A percentile compares a stretch with the other conserved stretches of the same genome.
phyloP scores from a whole-genome alignment of 495 filamentous ascomycete genomes.

The Diplogelasinospora grovesii region DNA sequence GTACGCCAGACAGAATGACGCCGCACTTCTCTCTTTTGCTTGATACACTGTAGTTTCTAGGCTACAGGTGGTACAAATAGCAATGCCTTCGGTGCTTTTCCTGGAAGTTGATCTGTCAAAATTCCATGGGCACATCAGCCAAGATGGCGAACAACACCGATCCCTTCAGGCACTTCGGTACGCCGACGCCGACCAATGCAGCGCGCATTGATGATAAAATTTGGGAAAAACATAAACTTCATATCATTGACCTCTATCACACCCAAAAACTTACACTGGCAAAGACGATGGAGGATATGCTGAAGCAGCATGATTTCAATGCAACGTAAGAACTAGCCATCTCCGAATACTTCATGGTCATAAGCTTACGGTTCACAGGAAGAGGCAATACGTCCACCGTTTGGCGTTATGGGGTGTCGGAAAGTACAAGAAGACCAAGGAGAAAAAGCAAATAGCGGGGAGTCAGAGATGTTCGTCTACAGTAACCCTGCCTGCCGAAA shows the following conservation, averaged over 20 bases:
- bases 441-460: no score
- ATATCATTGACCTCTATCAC: conserved; percentile 11
- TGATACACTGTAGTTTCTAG: no score
- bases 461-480: no score
- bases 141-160: no score
- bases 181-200: background rate
- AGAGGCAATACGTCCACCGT: conserved; percentile 17
- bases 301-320: conserved; percentile 15
- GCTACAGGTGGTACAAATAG: no score
- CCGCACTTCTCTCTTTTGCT: no score
- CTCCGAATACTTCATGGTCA: background rate
- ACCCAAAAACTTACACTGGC: conserved; percentile 6
- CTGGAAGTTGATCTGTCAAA: no score
- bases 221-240: background rate
- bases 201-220: background rate
- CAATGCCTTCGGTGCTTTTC: no score
- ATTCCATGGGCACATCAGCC: no score
- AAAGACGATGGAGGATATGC: conserved; percentile 15
- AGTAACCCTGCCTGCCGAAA: no score
- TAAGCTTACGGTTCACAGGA: conserved; percentile 8
- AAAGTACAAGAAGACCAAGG: conserved; percentile 13
- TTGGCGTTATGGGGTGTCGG: conserved; percentile 8
- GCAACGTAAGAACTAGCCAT: conserved; percentile 17
- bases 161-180: no score
- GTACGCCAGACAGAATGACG: no score